Evolutionary conservation across 1,284 basidiomycete genomes (phyloP).

Genomic region (Coniophora puteana): DNA sequence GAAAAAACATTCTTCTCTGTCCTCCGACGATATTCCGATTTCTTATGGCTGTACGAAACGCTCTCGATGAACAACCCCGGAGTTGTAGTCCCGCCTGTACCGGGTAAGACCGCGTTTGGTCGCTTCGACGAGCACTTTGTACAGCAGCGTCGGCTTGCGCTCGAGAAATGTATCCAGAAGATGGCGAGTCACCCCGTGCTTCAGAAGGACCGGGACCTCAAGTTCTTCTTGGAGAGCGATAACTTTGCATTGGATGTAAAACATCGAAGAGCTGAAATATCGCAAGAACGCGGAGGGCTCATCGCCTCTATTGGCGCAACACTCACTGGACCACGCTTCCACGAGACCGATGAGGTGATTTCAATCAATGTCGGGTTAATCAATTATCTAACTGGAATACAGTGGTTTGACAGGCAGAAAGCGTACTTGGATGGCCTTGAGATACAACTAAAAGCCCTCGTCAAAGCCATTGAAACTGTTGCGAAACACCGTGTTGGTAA

Average conservation of each 20-base stretch:
- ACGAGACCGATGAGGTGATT: conserved; percentile 87
- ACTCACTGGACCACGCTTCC: conserved; percentile 79
- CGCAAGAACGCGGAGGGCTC: conserved; percentile 72
- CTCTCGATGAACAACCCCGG: conserved; percentile 93
- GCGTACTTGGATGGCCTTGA: conserved; percentile 88
- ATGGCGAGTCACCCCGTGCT: conserved; percentile 87
- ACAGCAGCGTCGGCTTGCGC: conserved; percentile 73
- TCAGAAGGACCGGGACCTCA: conserved; percentile 79
- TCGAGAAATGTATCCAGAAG: conserved; percentile 90
- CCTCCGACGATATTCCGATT: conserved; percentile 93
- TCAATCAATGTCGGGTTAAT: not conserved
- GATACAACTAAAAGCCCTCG: conserved; percentile 80
- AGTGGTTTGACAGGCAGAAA: conserved; percentile 94
- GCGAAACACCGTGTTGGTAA: conserved; percentile 76
- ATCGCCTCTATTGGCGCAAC: conserved; percentile 79
- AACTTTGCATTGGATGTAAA: conserved; percentile 83
- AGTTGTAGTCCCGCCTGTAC: conserved; percentile 94
- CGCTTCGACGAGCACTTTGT: conserved; percentile 90
- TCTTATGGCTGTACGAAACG: conserved; percentile 94
- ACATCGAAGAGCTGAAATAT: conserved; percentile 75
- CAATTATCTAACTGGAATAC: conserved; percentile 2
- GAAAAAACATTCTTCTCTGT: conserved; percentile 85
- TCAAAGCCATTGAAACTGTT: conserved; percentile 81
- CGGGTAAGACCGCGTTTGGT: conserved; percentile 92
- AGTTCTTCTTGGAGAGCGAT: conserved; percentile 86